These are phyloP conservation scores for Arthrinium puccinioides DNA, from an alignment of 2,329 filamentous ascomycete genomes.

Conservation along the genomic window DNA sequence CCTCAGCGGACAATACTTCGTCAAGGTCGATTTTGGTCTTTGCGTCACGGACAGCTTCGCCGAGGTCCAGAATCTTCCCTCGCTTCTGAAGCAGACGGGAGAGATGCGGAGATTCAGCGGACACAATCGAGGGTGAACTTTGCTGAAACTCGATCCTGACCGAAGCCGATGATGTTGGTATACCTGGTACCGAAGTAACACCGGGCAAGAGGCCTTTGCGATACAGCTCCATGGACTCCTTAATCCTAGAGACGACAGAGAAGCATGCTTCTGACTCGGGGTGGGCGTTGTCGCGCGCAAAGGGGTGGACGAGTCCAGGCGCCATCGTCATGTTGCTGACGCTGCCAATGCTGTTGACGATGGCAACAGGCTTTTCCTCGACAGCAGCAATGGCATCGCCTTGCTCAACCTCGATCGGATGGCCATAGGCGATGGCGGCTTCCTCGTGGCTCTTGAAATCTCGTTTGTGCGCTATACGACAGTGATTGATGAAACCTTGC, in stretches of 20 bases:
- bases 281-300: constrained; percentile 50
- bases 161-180: constrained; percentile 11
- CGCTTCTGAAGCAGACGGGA: constrained; percentile 56
- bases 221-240: constrained; percentile 45
- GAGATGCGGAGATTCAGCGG: constrained; percentile 57
- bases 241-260: constrained; percentile 42
- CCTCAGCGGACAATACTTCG: constrained; percentile 40
- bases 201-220: constrained; percentile 43
- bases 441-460: constrained; percentile 96
- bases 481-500: constrained; percentile 99
- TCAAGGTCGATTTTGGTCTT: constrained; percentile 46
- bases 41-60: constrained; percentile 50
- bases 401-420: constrained; percentile 63
- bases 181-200: constrained; percentile 35
- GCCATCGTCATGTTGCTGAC: constrained; percentile 15
- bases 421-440: constrained; percentile 80
- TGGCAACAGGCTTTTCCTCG: constrained; percentile 22
- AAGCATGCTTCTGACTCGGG: constrained; percentile 45
- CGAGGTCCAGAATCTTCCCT: constrained; percentile 54
- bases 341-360: neutral
- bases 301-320: constrained; percentile 52
- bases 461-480: constrained; percentile 86
- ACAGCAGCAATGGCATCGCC: constrained; percentile 40
- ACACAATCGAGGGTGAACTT: constrained; percentile 35
- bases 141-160: too few relatives aligned